Base-by-base conservation (phyloP, 345 rosid species). In the Arabidopsis suecica region DNA sequence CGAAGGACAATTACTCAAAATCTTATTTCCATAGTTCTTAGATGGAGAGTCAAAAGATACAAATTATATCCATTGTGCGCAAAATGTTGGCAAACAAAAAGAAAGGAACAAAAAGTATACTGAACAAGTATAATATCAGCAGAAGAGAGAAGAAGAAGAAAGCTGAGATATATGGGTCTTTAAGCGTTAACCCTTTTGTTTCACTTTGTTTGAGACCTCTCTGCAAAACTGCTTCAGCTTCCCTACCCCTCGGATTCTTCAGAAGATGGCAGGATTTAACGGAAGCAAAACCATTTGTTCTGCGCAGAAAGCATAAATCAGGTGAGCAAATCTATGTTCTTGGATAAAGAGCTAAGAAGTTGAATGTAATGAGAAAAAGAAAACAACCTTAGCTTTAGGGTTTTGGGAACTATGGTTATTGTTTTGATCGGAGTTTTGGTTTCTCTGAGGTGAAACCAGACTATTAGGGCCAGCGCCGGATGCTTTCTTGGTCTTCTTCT, bases 401-500 rank as follows among this genome's bases (percentile, higher is more conserved):
- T 51, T 67, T 53, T 67, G 65, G 41, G 78, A 72, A 72, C 60
- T 60, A 40, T 38, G 14, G 53, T 56, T 67, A 47, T 54, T 69
- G 47, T 10, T 51, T 14, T 65, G 77, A 49, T 72, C 58, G 13
- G 77, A 59, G 68, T 71, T 72, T 41, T 51, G 69, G 55, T 61
- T 69, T 69, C 65, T 55, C 8, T 66, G 81, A 59, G 81, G 81
- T 33, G 78, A 50, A 58, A 60, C 81, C 1, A 57, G 62, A 71
- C 36, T 77, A 36, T 28, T 65, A 22, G 75, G 76, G 10, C 56
- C 73, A 2, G 77, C 58, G 6, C 72, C 72, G 1, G 77, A 64
- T 9, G 78, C 70, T 72, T 78, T 78, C 59, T 82, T 85, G 11
- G 81, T 75, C 84, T 80, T 86, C 73, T 86, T 86, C 75, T 86